Percentiles rank a stretch among this genome's conserved stretches.
phyloP scores from a whole-genome alignment of 2,329 filamentous ascomycete species.

The Colletotrichum spinosum region DNA sequence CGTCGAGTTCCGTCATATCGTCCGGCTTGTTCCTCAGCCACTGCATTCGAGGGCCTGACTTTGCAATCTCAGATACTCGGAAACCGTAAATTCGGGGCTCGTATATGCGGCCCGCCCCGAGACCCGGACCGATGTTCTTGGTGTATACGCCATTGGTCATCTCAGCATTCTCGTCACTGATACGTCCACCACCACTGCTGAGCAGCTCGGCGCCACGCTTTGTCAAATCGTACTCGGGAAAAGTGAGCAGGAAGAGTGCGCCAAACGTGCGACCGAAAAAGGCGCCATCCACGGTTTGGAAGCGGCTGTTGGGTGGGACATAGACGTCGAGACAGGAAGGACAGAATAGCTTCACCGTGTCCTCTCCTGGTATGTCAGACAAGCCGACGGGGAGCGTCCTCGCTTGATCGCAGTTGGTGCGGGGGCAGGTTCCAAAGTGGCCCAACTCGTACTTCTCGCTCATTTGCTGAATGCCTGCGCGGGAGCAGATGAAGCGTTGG shows the following conservation, averaged over 20 bases:
- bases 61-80: conserved; percentile 88
- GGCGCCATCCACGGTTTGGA: conserved; percentile 96
- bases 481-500: conserved; percentile 96
- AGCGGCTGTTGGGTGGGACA: conserved; percentile 95
- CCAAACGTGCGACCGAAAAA: conserved; percentile 99
- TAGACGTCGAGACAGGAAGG: conserved; percentile 97
- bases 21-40: conserved; percentile 90
- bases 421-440: conserved; percentile 96
- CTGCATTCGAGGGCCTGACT: conserved; percentile 94
- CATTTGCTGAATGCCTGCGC: conserved; percentile 98
- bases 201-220: conserved; percentile 75
- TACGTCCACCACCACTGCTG: conserved; percentile 44
- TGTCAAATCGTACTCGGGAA: conserved; percentile 92
- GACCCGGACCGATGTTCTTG: conserved; percentile 87
- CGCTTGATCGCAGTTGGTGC: conserved; percentile 90
- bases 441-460: conserved; percentile 98
- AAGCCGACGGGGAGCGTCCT: conserved; percentile 93
- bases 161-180: conserved; percentile 58
- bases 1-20: conserved; percentile 86
- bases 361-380: conserved; percentile 93
- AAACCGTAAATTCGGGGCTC: conserved; percentile 98
- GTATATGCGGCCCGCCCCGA: conserved; percentile 87
- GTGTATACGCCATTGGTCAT: conserved; percentile 88
- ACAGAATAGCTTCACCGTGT: conserved; percentile 98
- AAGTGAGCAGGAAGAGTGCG: conserved; percentile 97